These are phyloP conservation scores for Xylariaceae sp. DNA, from an alignment of 2,329 filamentous ascomycete genomes.

Conservation along the genomic window DNA sequence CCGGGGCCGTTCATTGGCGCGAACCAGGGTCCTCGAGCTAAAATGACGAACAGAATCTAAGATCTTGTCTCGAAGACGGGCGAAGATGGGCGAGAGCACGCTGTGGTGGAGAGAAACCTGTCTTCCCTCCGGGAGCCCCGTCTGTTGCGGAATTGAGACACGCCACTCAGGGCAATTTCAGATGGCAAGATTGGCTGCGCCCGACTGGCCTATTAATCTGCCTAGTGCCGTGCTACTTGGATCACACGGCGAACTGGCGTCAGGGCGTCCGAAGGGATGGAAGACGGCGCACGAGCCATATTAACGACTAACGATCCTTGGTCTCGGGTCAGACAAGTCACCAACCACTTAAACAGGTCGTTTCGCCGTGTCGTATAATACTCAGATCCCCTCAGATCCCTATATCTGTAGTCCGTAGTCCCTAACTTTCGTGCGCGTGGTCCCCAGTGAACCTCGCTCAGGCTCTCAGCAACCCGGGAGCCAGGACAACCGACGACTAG, in stretches of 20 bases:
- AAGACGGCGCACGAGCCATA: not conserved
- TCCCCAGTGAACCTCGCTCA: too few species aligned
- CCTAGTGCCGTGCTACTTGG: not conserved
- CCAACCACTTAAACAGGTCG: not conserved
- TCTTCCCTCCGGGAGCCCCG: not conserved
- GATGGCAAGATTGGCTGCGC: not conserved
- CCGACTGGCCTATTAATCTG: not conserved
- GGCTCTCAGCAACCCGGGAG: too few species aligned
- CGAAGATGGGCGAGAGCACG: not conserved
- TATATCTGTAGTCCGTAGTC: too few species aligned
- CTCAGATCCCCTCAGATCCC: too few species aligned
- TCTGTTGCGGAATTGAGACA: not conserved
- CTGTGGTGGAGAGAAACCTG: conserved; percentile 3
- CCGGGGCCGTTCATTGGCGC: conserved; percentile 4
- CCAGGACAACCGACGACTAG: too few species aligned
- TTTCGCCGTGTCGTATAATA: not conserved
- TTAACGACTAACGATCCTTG: not conserved
- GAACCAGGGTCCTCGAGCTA: not conserved
- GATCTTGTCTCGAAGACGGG: conserved; percentile 5
- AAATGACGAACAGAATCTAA: not conserved
- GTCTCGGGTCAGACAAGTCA: not conserved
- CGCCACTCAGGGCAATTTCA: not conserved
- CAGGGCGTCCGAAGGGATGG: not conserved
- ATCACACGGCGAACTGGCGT: not conserved
- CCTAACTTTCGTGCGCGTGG: too few species aligned